These are phyloP conservation scores for Podosphaera fusca DNA, from an alignment of 2,329 filamentous ascomycete species.

Conservation along the genomic window DNA sequence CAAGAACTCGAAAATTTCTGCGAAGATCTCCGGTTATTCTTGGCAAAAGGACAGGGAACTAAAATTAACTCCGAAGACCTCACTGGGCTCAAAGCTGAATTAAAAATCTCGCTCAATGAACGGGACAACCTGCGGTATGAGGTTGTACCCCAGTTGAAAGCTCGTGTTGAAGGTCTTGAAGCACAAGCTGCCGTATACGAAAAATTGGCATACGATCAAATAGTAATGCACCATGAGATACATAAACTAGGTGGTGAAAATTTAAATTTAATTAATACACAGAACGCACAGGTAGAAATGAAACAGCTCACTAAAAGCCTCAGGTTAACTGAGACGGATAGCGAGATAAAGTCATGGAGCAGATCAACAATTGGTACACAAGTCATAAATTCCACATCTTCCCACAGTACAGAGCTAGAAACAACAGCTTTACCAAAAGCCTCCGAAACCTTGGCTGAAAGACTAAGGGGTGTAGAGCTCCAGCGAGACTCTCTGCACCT, in stretches of 20 bases:
- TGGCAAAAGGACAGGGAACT: constrained; percentile 64
- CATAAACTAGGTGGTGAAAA: constrained; percentile 44
- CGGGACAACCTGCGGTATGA: constrained; percentile 81
- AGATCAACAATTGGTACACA: constrained; percentile 43
- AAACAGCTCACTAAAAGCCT: constrained; percentile 25
- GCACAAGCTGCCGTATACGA: constrained; percentile 48
- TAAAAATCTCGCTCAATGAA: constrained; percentile 65
- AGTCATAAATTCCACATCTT: constrained; percentile 12
- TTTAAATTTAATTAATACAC: constrained; percentile 22
- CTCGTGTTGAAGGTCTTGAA: constrained; percentile 58
- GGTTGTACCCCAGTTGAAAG: constrained; percentile 54
- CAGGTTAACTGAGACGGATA: constrained; percentile 37
- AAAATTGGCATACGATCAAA: constrained; percentile 54
- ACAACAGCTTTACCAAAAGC: constrained; percentile 23
- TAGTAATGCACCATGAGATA: constrained; percentile 71
- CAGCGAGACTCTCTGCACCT: constrained; percentile 82
- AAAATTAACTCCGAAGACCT: constrained; percentile 92
- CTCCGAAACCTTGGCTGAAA: constrained; percentile 50
- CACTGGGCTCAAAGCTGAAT: constrained; percentile 57
- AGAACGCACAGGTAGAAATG: constrained; percentile 24
- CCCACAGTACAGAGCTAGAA: constrained; percentile 32
- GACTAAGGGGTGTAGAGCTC: constrained; percentile 76
- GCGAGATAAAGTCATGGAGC: constrained; percentile 21
- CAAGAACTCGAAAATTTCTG: constrained; percentile 59
- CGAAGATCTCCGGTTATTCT: constrained; percentile 59